Evolutionary conservation across 1,139 yeast genomes (phyloP), one percentile per base, ranked within the genome.

Genomic region (Saccharomyces hybrid): DNA sequence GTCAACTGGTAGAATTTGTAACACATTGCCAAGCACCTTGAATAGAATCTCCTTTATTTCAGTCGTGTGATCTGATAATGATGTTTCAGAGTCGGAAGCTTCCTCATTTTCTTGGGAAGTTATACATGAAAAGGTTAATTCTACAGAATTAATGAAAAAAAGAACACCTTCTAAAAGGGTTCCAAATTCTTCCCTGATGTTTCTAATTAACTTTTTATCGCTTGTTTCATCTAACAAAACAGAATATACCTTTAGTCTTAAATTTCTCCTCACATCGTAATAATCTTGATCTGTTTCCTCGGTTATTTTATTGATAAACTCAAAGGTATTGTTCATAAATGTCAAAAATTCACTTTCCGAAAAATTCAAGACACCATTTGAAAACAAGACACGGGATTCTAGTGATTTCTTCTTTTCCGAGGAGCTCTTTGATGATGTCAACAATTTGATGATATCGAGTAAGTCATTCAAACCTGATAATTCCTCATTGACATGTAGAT

Each of bases 1-100:
- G 55, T 78, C 78, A 61, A 90, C 79, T 29, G 98, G 97, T 55
- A 91, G 75, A 58, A 89, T 75, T 56, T 82, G 82, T 60, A 91
- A 73, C 59, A 85, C 73, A 60, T 79, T 80, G 48, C 83, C 80
- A 60, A 91, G 75, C 52, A 88, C 72, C 28, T 74, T 76, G 62
- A 77, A 77, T 27, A 77, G 61, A 27, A 64, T 65, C 9, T 68
- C 57, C 49, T 72, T 67, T 3, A 63, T 58, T 26, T 63, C 67
- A 2, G 54, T 49, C 3, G 60, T 53, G 25, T 57, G 54, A 26
- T 65, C 68, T 27, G 54, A 50, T 19, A 54, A 46, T 13, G 66
- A 64, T 48, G 54, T 48, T 28, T 60, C 63, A n/a, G 60, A 31
- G 11, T 59, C 49, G n/a, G 66, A 52, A 8, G 57, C 62, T 14